phyloP scores from a whole-genome alignment of 1,139 yeast species.

The Yamadazyma sp. region DNA sequence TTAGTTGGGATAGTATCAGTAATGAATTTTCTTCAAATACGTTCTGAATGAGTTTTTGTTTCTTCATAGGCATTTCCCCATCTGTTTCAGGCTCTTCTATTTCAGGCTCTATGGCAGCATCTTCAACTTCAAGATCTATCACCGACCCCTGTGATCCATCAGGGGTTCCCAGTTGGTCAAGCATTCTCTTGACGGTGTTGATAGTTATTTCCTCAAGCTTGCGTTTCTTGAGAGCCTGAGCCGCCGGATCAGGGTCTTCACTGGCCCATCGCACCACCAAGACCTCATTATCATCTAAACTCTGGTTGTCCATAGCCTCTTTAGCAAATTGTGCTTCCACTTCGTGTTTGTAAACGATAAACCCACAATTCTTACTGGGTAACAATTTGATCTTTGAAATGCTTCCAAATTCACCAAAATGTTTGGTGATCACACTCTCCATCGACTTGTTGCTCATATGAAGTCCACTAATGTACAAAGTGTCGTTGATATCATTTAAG shows the following conservation, averaged over 20 bases:
- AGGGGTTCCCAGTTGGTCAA: slow-evolving; percentile 13
- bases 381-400: slow-evolving; percentile 69
- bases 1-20: slow-evolving; percentile 10
- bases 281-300: slow-evolving; percentile 62
- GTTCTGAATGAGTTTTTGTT: slow-evolving; percentile 1
- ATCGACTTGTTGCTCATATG: slow-evolving; percentile 24
- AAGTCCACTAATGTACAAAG: slow-evolving; percentile 77
- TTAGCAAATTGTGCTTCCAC: slow-evolving; percentile 88
- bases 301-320: slow-evolving; percentile 87
- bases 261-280: slow-evolving; percentile 84
- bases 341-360: slow-evolving; percentile 69
- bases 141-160: no score
- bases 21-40: slow-evolving; percentile 12
- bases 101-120: slow-evolving; percentile 7
- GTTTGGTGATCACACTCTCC: slow-evolving; percentile 37
- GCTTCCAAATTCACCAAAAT: slow-evolving; percentile 75
- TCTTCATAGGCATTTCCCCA: not conserved
- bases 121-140: no score
- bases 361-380: slow-evolving; percentile 68
- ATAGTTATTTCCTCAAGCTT: slow-evolving; percentile 35
- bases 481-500: slow-evolving; percentile 65
- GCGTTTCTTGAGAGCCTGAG: slow-evolving; percentile 52
- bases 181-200: slow-evolving; percentile 31
- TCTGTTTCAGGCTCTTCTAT: slow-evolving; percentile 11
- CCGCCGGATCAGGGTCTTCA: slow-evolving; percentile 79